Conservation (phyloP, 257 asterid species). For the Linderniella brevidens region DNA sequence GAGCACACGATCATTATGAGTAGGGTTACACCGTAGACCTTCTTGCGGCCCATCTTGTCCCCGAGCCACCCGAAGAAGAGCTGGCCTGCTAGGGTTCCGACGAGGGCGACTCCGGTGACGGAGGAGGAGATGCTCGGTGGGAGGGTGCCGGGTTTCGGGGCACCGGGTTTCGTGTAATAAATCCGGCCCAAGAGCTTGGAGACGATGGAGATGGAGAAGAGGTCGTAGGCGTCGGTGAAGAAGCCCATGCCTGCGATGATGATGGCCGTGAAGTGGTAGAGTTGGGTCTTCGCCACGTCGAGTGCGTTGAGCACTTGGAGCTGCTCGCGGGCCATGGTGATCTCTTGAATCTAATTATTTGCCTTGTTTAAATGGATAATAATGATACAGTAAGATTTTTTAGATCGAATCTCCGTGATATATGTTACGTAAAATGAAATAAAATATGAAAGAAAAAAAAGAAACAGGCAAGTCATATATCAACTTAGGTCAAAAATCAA, state of each 20-base stretch:
- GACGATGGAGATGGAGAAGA: neutral
- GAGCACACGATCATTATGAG: neutral
- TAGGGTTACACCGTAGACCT: neutral
- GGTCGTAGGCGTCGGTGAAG: constrained; percentile 7
- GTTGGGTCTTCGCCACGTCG: neutral
- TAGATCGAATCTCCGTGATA: too few relatives aligned
- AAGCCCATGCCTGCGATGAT: constrained; percentile 5
- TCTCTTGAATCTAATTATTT: too few relatives aligned
- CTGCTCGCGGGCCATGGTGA: neutral
- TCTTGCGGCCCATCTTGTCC: too few relatives aligned
- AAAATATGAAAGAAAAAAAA: too few relatives aligned
- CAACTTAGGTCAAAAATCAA: too few relatives aligned
- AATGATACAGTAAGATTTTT: too few relatives aligned
- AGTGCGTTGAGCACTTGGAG: constrained; percentile 5
- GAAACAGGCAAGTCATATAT: too few relatives aligned
- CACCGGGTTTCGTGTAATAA: neutral
- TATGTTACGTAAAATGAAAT: too few relatives aligned
- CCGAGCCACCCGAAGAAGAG: too few relatives aligned
- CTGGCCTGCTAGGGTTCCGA: too few relatives aligned
- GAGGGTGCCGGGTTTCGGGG: constrained; percentile 2
- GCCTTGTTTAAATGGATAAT: too few relatives aligned
- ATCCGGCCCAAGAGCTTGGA: constrained; percentile 1
- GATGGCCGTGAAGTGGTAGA: constrained; percentile 2
- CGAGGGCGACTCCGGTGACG: constrained; percentile 1
- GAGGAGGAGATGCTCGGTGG: constrained; percentile 3